phyloP scores from a whole-genome alignment of 73 alveolate species.

The Symbiodinium natans region DNA sequence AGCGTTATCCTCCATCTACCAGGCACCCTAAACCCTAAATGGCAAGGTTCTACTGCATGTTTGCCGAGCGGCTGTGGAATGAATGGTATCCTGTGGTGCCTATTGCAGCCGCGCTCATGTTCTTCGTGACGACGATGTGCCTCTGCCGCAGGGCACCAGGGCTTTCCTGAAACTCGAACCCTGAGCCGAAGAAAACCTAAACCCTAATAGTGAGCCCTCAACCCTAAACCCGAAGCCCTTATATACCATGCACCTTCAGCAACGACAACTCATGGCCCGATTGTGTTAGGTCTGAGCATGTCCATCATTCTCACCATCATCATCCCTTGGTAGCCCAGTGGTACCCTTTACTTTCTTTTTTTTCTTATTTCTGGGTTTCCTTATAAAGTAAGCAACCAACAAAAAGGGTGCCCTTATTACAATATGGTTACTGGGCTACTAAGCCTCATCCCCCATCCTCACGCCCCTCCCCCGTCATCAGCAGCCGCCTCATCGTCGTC shows the following conservation, averaged over 20 bases:
- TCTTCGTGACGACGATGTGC: constrained; percentile 26
- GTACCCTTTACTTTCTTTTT: too few relatives aligned
- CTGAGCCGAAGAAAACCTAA: not conserved
- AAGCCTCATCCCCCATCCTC: not conserved
- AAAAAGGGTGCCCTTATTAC: too few relatives aligned
- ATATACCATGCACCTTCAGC: not conserved
- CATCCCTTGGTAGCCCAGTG: too few relatives aligned
- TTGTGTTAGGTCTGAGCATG: not conserved
- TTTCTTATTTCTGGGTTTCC: too few relatives aligned
- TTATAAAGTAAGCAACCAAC: too few relatives aligned
- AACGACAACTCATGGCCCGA: not conserved
- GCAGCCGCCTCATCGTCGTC: not conserved
- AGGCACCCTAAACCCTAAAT: not conserved
- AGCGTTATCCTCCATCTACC: too few relatives aligned
- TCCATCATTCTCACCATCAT: not conserved
- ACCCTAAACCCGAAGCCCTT: not conserved
- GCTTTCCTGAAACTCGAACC: not conserved
- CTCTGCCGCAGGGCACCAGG: not conserved
- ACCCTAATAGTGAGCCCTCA: not conserved
- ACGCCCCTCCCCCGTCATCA: not conserved
- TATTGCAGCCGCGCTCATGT: constrained; percentile 22
- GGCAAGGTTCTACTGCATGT: constrained; percentile 45
- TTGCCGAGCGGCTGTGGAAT: constrained; percentile 48
- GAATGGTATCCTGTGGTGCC: constrained; percentile 84
- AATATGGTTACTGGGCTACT: too few relatives aligned